Evolutionary conservation across 2,329 filamentous ascomycete species (phyloP).

Genomic region (Verticillium longisporum): DNA sequence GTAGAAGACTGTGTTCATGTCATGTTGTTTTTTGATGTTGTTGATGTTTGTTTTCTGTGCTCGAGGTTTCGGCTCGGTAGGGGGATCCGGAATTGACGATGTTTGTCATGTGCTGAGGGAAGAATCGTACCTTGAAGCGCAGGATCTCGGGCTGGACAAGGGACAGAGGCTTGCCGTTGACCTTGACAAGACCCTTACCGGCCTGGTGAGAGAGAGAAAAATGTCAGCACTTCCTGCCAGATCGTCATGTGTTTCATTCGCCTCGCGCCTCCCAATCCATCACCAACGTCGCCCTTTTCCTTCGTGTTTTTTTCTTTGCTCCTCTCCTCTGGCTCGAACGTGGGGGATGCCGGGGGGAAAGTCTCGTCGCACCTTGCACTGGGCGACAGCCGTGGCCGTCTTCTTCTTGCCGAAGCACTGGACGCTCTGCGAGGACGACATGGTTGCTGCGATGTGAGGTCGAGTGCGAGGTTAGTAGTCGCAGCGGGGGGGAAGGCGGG

Average conservation of each 20-base stretch:
- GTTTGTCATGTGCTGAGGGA: neutral
- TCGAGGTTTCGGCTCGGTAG: neutral
- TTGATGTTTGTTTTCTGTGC: neutral
- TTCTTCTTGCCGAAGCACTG: conserved; percentile 99
- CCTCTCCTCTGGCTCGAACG: neutral
- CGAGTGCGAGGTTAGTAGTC: conserved; percentile 7
- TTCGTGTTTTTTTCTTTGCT: neutral
- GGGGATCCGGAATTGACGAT: neutral
- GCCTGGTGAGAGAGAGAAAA: conserved; percentile 21
- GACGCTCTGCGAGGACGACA: conserved; percentile 74
- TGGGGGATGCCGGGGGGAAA: neutral
- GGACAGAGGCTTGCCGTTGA: conserved; percentile 93
- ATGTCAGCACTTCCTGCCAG: conserved; percentile 20
- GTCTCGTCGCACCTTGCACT: conserved; percentile 66
- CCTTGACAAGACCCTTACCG: conserved; percentile 79
- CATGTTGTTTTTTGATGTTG: neutral
- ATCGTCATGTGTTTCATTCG: neutral
- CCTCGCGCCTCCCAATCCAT: neutral
- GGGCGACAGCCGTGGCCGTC: conserved; percentile 82
- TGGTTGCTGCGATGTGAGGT: conserved; percentile 44
- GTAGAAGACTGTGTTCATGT: neutral
- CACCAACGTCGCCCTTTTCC: neutral
- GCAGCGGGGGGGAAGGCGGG: conserved; percentile 4
- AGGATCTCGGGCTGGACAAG: conserved; percentile 95
- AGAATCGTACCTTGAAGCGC: conserved; percentile 77